These are phyloP conservation scores for Hyphodiscus sp. DNA, from an alignment of 2,329 filamentous ascomycete species.

Conservation along the genomic window DNA sequence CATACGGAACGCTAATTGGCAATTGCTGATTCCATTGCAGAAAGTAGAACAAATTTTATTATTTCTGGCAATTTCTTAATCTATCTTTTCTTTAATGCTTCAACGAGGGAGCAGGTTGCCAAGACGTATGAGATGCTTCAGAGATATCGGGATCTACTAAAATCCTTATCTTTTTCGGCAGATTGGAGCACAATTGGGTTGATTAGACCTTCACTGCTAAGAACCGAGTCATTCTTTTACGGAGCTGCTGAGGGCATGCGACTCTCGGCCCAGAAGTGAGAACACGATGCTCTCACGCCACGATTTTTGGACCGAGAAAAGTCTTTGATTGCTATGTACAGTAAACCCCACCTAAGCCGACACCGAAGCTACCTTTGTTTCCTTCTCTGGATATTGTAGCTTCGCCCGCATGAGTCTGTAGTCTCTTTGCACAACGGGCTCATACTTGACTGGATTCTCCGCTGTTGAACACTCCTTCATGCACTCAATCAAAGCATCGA, in stretches of 20 bases:
- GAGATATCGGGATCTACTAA: slow-evolving; percentile 11
- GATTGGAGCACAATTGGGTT: slow-evolving; percentile 18
- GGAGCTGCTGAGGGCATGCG: slow-evolving; percentile 12
- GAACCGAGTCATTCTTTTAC: slow-evolving; percentile 14
- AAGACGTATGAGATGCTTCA: slow-evolving; percentile 14
- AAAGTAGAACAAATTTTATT: slow-evolving; percentile 38
- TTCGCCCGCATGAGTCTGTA: slow-evolving; percentile 22
- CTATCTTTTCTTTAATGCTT: slow-evolving; percentile 40
- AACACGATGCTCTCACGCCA: not conserved
- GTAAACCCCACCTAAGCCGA: not conserved
- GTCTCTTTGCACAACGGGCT: slow-evolving; percentile 31
- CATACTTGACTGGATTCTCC: slow-evolving; percentile 42
- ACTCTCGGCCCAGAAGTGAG: not conserved
- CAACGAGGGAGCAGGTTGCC: slow-evolving; percentile 17
- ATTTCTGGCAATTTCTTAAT: slow-evolving; percentile 43
- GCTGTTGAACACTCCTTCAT: slow-evolving; percentile 40
- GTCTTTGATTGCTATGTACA: not conserved
- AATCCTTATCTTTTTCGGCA: slow-evolving; percentile 1
- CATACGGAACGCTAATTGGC: not conserved
- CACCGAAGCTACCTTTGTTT: not conserved
- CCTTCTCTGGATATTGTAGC: slow-evolving; percentile 17
- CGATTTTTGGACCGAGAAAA: not conserved
- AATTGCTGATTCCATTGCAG: not conserved
- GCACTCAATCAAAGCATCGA: slow-evolving; percentile 44
- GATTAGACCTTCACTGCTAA: slow-evolving; percentile 12